Percentiles rank a stretch among this genome's conserved stretches.
Evolutionary conservation across 75 land plant species (phyloP).

Genomic region (Larix kaempferi): DNA sequence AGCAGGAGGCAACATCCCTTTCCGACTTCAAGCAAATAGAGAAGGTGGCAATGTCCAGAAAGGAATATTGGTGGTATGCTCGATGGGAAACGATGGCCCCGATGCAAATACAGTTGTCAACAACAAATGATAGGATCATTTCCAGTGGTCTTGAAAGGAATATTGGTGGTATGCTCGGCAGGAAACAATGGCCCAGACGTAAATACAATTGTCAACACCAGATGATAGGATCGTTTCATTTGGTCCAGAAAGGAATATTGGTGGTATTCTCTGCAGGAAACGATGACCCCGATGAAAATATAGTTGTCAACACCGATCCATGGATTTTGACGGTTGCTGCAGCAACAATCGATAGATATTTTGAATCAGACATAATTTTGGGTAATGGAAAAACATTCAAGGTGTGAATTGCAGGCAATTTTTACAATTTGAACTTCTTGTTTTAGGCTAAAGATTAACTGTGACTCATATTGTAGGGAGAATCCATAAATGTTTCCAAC

Average conservation of each 20-base stretch:
- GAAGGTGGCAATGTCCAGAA: no score
- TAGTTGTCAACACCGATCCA: conserved; percentile 60
- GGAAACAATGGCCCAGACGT: no score
- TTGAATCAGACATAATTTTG: conserved; percentile 52
- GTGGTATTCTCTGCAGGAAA: conserved; percentile 81
- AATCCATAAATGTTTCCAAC: conserved; percentile 55
- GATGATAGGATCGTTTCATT: conserved; percentile 80
- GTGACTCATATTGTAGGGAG: conserved; percentile 25
- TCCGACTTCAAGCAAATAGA: no score
- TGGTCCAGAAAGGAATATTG: conserved; percentile 44
- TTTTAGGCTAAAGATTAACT: no score
- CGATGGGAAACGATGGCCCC: no score
- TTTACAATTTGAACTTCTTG: background rate
- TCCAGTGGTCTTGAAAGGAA: no score
- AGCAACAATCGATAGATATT: conserved; percentile 61
- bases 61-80: no score
- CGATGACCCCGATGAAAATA: conserved; percentile 31
- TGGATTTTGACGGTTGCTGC: conserved; percentile 82
- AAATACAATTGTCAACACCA: no score
- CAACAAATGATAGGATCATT: no score
- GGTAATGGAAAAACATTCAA: conserved; percentile 33
- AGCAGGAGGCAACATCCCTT: no score
- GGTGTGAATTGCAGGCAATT: conserved; percentile 22
- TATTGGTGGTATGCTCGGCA: no score
- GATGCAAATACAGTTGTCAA: no score